Base-by-base conservation (phyloP, 2,329 filamentous ascomycete species). In the Scedosporium aurantiacum region DNA sequence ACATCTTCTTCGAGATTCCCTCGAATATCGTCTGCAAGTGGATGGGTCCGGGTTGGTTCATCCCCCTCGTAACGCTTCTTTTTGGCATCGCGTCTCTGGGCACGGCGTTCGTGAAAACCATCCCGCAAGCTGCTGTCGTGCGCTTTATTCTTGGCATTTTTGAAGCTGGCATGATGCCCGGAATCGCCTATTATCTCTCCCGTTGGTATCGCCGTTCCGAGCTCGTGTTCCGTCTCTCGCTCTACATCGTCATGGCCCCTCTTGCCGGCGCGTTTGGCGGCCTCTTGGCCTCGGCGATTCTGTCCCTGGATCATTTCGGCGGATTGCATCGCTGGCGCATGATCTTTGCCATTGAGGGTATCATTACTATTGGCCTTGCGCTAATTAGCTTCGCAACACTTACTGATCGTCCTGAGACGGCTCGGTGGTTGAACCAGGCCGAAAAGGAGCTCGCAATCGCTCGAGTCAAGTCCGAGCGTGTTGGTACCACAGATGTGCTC, bases 1-100 rank as follows among this genome's bases (percentile, higher is more conserved):
- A 91, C 71, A 89, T 90, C 66, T 25, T 90, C 57, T 88, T 88
- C 65, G 83, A 90, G 70, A 86, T 91, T 50, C 87, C 88, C 0
- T 78, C 78, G 61, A 90, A 85, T 64, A 79, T 90, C 63, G 71
- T 78, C 18, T 90, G 87, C 76, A 91, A 90, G 70, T 84, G 78
- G 76, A 75, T 90, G 3, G 87, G 87, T 0, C 88, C 88, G 0
- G 86, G 86, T 43, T 89, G 85, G 84, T 90, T 85, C 68, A 79
- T 90, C 21, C 87, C 88, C 0, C 68, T 75, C 4, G 82, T 81
- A 37, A 81, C 84, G 0, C 73, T 90, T 1, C 76, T 78, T 45
- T 90, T 89, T 65, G 87, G 85, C 5, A 74, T 84, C 54, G 76
- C 75, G 55, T 89, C 86, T 0, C 72, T 90, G 4, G 80, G 79